Base-by-base conservation (phyloP, 345 rosid genomes). In the Eucalyptus marginata region DNA sequence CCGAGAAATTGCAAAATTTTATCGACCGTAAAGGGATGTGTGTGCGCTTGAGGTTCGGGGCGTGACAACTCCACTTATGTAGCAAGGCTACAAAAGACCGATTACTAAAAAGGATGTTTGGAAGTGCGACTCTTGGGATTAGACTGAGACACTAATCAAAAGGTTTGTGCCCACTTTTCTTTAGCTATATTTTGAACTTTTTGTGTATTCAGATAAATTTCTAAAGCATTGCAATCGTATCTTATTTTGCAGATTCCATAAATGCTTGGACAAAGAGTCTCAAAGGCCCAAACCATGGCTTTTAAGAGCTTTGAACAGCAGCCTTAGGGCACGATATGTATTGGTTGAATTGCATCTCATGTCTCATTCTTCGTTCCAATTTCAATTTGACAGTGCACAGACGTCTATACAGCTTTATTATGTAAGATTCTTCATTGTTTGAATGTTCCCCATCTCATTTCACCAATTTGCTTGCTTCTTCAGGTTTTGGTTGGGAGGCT, bases 61-160 rank as follows among this genome's bases (percentile, higher is more conserved):
- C n/a, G n/a, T n/a, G n/a, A n/a, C n/a, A n/a, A n/a, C 95, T 88
- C 98, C 98, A 33, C 95, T 97, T 68, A 94, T 97, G 99, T 92
- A 91, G 94, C 93, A 92, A 91, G 99, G 99, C 76, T 96, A 95
- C 90, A 96, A 86, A 92, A 95, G 94, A 89, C 99, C 98, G 43
- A 92, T 97, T 83, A 96, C 98, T 15, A 98, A 96, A 93, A 95
- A 93, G 92, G 99, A 96, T 92, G 94, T 96, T 29, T 97, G 98
- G 99, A 95, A 95, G 91, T 92, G 96, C 89, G 99, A 95, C 91
- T 93, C 95, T 56, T 97, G 99, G 99, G 99, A 97, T 93, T 94
- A 86, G 93, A 95, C 98, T 31, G 98, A 97, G 89, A 96, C 94
- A 88, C 93, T 95, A 88, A 93, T 93, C 68, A 91, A 91, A 76